Base-by-base conservation (phyloP, 345 rosid genomes). In the Adansonia digitata region DNA sequence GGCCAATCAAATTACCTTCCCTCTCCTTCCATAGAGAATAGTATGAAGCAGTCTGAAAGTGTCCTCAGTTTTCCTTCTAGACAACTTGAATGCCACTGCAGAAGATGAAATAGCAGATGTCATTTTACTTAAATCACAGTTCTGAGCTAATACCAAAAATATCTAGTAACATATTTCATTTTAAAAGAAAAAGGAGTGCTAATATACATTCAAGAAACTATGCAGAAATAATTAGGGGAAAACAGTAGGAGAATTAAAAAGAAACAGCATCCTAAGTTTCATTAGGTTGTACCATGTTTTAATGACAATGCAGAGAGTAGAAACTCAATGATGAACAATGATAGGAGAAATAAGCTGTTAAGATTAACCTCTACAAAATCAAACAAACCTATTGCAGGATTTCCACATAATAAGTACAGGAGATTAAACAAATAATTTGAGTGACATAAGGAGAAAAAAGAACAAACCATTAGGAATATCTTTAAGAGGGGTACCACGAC, bases 381-480 rank as follows among this genome's bases (percentile, higher is more conserved):
- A 14, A 27, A 13, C 37, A 27, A 27, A n/a, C n/a, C n/a, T n/a
- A 4, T 10, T n/a, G n/a, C n/a, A n/a, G n/a, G n/a, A n/a, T n/a
- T n/a, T 60, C 39, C 31, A 4, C n/a, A 5, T 9, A 37, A 55
- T 9, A 3, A 10, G 20, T 63, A 39, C 15, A 43, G n/a, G 53
- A 43, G 4, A 1, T 14, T 26, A 24, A 67, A 14, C 22, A 43
- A 67, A n/a, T 31, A 18, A 18, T 46, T 29, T 29, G 2, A 27
- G 27, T 17, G 18, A 49, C 37, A 4, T 10, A 57, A 34, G n/a
- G n/a, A n/a, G 71, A 45, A 48, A 69, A 63, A 29, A 56, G 20
- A 72, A 51, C 85, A 79, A 85, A 94, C 97, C 97, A 73, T 88
- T 94, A 52, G 98, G 98, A 71, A 94, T 94, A 80, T 88, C 95